Evolutionary conservation across 2,329 filamentous ascomycete species (phyloP).

Genomic region (Hirsutella rhossiliensis): DNA sequence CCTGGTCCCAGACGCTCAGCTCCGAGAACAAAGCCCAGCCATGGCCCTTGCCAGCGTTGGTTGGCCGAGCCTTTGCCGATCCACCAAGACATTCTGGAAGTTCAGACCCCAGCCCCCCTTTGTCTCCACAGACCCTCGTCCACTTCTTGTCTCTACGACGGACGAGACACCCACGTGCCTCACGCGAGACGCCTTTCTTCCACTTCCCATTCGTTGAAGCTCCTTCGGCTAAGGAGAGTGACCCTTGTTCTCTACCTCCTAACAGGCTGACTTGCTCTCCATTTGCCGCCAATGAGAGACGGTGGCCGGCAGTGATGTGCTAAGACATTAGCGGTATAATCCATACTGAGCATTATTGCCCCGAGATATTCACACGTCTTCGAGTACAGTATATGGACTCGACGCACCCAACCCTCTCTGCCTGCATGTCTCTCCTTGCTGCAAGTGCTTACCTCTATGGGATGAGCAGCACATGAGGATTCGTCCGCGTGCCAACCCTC

Average conservation of each 20-base stretch:
- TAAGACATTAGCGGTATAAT: too few species aligned
- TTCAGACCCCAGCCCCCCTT: neutral
- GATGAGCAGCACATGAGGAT: neutral
- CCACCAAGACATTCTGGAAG: constrained; percentile 8
- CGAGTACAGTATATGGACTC: too few species aligned
- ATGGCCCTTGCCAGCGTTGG: neutral
- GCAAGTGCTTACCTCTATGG: constrained; percentile 1
- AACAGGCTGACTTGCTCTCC: neutral
- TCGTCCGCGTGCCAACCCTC: neutral
- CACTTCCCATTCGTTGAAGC: neutral
- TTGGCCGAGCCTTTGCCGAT: neutral
- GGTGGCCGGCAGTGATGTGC: neutral
- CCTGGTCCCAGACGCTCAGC: neutral
- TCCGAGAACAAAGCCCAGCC: neutral
- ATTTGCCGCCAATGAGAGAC: neutral
- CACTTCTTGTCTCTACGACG: neutral
- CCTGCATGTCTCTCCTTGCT: constrained; percentile 5
- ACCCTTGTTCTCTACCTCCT: neutral
- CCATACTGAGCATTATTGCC: too few species aligned
- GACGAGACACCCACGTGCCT: constrained; percentile 1
- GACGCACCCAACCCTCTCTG: neutral
- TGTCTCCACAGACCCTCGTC: constrained; percentile 1
- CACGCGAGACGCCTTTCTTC: neutral
- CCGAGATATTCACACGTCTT: too few species aligned
- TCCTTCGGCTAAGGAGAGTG: neutral